phyloP scores from a whole-genome alignment of 768 basidiomycete genomes.

The Leccinum longicurvipes region DNA sequence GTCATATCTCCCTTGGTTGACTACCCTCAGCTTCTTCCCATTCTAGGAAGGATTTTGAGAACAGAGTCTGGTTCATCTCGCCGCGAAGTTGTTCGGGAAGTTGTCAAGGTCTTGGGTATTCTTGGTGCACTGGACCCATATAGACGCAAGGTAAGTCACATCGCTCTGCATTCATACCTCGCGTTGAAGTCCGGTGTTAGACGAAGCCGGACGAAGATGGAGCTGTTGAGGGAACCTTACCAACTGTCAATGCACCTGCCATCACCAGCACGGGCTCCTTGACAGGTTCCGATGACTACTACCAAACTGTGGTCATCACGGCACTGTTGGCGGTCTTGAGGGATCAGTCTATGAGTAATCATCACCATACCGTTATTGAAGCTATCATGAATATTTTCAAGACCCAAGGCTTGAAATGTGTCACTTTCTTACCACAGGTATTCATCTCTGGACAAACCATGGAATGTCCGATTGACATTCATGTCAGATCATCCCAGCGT shows the following conservation, averaged over 20 bases:
- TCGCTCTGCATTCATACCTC: neutral
- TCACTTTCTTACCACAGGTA: slow-evolving; percentile 92
- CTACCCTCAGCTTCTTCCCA: slow-evolving; percentile 84
- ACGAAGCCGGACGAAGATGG: slow-evolving; percentile 63
- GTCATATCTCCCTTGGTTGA: slow-evolving; percentile 90
- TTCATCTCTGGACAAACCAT: neutral
- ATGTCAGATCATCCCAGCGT: slow-evolving; percentile 87
- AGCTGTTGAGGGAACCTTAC: slow-evolving; percentile 53
- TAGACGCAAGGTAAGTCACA: slow-evolving; percentile 70
- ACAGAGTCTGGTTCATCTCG: slow-evolving; percentile 74
- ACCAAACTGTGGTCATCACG: slow-evolving; percentile 92
- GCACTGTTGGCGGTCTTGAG: slow-evolving; percentile 83
- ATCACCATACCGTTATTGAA: slow-evolving; percentile 93
- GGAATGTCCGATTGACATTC: slow-evolving; percentile 7
- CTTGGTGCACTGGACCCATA: slow-evolving; percentile 97
- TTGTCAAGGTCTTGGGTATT: slow-evolving; percentile 93
- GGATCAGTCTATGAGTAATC: slow-evolving; percentile 80
- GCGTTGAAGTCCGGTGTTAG: slow-evolving; percentile 29
- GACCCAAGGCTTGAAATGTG: slow-evolving; percentile 95
- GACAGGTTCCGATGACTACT: slow-evolving; percentile 87
- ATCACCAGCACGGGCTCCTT: slow-evolving; percentile 57
- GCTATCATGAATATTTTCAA: slow-evolving; percentile 99
- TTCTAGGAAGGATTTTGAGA: slow-evolving; percentile 80
- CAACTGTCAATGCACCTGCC: slow-evolving; percentile 66
- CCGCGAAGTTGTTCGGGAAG: slow-evolving; percentile 90